Conservation (phyloP, 345 rosid genomes). For the Eucalyptus cloeziana region DNA sequence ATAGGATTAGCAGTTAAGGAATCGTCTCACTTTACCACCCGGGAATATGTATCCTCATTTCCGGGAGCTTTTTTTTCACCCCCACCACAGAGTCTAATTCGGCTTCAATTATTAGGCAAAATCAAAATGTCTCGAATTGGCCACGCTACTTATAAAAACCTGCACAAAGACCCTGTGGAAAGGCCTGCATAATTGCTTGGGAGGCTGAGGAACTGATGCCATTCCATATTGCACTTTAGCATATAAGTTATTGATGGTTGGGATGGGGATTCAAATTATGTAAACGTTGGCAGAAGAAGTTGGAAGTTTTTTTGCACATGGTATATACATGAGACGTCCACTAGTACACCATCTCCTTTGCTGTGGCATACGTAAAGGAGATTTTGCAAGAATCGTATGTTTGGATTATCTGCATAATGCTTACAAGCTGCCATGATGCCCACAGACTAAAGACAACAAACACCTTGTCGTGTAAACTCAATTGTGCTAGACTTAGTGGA, state of each 20-base stretch:
- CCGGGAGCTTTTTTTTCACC: neutral
- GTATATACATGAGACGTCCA: neutral
- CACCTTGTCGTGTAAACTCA: too few relatives aligned
- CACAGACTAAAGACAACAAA: too few relatives aligned
- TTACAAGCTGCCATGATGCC: too few relatives aligned
- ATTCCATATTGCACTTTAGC: neutral
- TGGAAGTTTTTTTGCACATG: neutral
- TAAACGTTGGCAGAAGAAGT: neutral
- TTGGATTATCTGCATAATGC: neutral
- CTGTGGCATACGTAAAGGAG: neutral
- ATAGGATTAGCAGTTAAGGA: too few relatives aligned
- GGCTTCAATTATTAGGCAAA: too few relatives aligned
- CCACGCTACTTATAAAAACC: too few relatives aligned
- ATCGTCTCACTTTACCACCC: too few relatives aligned
- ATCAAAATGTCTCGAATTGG: too few relatives aligned
- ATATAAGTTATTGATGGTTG: accelerated
- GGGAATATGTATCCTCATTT: neutral
- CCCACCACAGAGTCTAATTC: neutral
- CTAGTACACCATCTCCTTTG: neutral
- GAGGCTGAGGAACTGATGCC: neutral
- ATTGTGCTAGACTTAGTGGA: too few relatives aligned
- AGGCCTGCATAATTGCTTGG: neutral
- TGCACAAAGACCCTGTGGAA: too few relatives aligned
- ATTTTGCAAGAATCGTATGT: neutral
- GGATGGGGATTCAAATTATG: too few relatives aligned